A percentile compares a stretch with the other conserved stretches of the same genome.
These are phyloP conservation scores for Calocera cornea DNA, from an alignment of 768 basidiomycete species.

Conservation along the genomic window DNA sequence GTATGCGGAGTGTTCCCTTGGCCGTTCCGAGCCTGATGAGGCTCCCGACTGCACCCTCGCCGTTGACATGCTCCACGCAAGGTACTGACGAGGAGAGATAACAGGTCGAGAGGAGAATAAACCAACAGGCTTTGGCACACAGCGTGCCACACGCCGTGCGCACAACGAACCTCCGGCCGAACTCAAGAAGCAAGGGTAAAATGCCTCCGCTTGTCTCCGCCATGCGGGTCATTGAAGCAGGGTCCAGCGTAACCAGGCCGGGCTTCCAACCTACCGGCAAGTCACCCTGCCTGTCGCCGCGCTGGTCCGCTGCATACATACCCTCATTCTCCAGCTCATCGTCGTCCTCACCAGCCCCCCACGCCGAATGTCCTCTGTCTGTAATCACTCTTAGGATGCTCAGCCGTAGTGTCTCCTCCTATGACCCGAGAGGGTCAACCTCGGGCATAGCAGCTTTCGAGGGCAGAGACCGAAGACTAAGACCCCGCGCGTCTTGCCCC, in stretches of 20 bases:
- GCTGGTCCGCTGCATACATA: neutral
- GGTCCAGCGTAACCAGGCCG: no score
- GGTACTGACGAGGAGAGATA: neutral
- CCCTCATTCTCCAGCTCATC: neutral
- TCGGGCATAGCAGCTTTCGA: neutral
- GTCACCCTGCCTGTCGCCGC: neutral
- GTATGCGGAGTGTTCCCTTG: neutral
- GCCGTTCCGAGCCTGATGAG: neutral
- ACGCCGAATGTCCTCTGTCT: neutral
- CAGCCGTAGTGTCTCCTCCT: neutral
- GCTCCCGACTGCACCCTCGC: neutral
- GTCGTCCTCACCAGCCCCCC: no score
- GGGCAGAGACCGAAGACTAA: neutral
- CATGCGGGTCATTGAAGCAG: neutral
- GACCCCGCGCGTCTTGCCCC: neutral
- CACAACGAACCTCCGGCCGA: neutral
- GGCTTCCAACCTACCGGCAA: neutral
- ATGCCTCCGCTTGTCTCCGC: neutral
- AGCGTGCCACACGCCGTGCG: neutral
- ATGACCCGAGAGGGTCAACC: neutral
- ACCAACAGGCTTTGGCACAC: neutral
- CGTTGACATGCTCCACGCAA: neutral
- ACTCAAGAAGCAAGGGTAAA: neutral
- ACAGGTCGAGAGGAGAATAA: neutral
- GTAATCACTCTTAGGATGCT: neutral